Percentiles rank a stretch among this genome's conserved stretches.
Conservation (phyloP, 805 yeast species). For the Lachancea thermotolerans region DNA sequence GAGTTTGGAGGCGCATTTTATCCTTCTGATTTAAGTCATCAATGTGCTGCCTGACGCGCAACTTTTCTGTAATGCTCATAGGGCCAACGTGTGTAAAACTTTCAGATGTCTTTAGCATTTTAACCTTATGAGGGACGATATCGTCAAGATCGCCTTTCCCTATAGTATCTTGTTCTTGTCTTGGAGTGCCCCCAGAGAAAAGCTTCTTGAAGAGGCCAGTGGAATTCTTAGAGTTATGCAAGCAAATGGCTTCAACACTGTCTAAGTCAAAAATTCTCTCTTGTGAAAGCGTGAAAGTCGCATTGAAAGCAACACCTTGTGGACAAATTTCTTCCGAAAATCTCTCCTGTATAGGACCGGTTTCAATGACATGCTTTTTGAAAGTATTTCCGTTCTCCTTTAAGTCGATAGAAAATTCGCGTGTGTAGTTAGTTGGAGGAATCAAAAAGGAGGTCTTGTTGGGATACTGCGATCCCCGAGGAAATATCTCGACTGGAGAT, state of each 20-base stretch:
- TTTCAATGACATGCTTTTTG: constrained; percentile 11
- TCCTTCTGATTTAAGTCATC: constrained; percentile 49
- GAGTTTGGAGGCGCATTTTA: constrained; percentile 43
- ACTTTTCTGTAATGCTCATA: constrained; percentile 41
- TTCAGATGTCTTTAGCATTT: constrained; percentile 12
- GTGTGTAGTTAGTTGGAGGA: constrained; percentile 28
- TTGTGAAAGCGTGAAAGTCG: constrained; percentile 39
- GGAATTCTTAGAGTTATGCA: constrained; percentile 14
- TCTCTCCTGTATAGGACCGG: constrained; percentile 25
- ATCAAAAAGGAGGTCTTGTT: constrained; percentile 27
- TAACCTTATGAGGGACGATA: constrained; percentile 14
- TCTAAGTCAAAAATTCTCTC: constrained; percentile 46
- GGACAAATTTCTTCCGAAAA: constrained; percentile 35
- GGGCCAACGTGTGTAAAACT: constrained; percentile 29
- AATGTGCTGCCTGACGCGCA: constrained; percentile 42
- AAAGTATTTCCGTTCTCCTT: constrained; percentile 20
- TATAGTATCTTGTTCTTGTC: constrained; percentile 5
- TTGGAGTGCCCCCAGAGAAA: constrained; percentile 17
- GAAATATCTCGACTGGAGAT: constrained; percentile 36
- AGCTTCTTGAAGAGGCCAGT: constrained; percentile 7
- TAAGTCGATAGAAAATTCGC: constrained; percentile 33
- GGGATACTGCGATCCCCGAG: constrained; percentile 38
- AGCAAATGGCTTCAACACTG: constrained; percentile 42
- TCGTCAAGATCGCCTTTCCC: constrained; percentile 11
- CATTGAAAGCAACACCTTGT: constrained; percentile 33